Evolutionary conservation across 2,329 filamentous ascomycete genomes (phyloP).

Genomic region (Cercospora nicotianae): DNA sequence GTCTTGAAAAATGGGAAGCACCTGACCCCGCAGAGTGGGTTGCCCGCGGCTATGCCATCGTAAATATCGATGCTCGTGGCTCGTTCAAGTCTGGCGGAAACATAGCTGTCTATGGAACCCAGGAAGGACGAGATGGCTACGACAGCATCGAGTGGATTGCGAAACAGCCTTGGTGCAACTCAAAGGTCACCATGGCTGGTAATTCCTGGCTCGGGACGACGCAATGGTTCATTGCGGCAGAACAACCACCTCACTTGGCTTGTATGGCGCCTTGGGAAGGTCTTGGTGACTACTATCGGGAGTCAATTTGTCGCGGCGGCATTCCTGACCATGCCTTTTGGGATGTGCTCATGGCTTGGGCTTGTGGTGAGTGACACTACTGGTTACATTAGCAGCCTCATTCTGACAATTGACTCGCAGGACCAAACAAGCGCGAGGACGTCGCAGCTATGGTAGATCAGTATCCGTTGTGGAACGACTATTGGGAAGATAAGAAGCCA

Average conservation of each 20-base stretch:
- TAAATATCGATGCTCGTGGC: conserved; percentile 38
- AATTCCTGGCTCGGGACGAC: conserved; percentile 46
- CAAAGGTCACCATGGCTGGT: conserved; percentile 44
- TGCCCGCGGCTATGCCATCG: conserved; percentile 37
- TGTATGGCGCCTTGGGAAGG: conserved; percentile 50
- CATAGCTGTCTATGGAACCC: conserved; percentile 19
- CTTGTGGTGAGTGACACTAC: no score
- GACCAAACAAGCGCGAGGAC: not conserved
- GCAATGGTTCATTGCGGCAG: conserved; percentile 43
- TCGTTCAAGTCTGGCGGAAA: conserved; percentile 38
- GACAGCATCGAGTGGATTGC: not conserved
- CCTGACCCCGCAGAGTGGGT: conserved; percentile 41
- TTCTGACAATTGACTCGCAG: not conserved
- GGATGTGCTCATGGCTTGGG: not conserved
- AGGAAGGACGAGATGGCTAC: conserved; percentile 3
- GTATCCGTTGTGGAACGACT: not conserved
- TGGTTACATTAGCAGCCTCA: no score
- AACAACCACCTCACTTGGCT: conserved; percentile 44
- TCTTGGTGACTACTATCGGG: conserved; percentile 45
- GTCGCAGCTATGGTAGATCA: not conserved
- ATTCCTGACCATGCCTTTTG: not conserved
- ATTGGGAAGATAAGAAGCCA: conserved; percentile 29
- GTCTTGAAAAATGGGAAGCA: conserved; percentile 33
- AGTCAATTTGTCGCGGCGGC: conserved; percentile 4
- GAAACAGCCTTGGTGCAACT: conserved; percentile 46